Base-by-base conservation (phyloP, 2,329 filamentous ascomycete species). In the Aureobasidium musti region DNA sequence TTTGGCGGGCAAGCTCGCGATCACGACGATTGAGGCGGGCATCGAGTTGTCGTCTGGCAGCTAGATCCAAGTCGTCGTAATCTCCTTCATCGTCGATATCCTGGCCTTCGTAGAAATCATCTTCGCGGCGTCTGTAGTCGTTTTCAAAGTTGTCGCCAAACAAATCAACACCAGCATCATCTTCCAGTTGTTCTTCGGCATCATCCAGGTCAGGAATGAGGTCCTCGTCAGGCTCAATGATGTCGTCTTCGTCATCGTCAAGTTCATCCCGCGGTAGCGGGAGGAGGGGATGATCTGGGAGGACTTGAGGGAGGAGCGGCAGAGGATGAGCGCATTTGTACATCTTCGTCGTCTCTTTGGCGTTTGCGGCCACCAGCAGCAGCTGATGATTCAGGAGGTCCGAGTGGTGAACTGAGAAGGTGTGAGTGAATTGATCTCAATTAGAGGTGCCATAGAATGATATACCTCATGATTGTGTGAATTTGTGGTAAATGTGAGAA, bases 1-100 rank as follows among this genome's bases (percentile, higher is more conserved):
- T 87, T 70, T 87, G 81, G 65, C 89, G 85, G 28, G 85, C 86
- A 52, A 91, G 83, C 72, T 92, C 89, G 66, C 86, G 83, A 76
- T 95, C 91, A 77, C 91, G 85, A 68, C 87, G 86, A 77, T 89
- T 88, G 68, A 96, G 81, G 69, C 88, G 87, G 33, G 86, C 86
- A 73, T 95, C 91, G 26, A 95, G 85, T 67, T 85, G 84, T 72
- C 91, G 84, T 74, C 91, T 83, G 23, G 85, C 82, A 19, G 84
- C 89, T 21, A 87, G 76, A 70, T 89, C 86, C 76, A 95, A 83
- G 37, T 86, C 85, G 2, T 88, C 89, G 69, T 88, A 93, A 3
- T 94, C 87, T 63, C 83, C 88, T 39, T 91, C 89, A 70, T 95
- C 91, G 71, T 96, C 91, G 67, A 95, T 83, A 70, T 88, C 90